phyloP scores from a whole-genome alignment of 768 basidiomycete species.

The Pleurotus pulmonarius region DNA sequence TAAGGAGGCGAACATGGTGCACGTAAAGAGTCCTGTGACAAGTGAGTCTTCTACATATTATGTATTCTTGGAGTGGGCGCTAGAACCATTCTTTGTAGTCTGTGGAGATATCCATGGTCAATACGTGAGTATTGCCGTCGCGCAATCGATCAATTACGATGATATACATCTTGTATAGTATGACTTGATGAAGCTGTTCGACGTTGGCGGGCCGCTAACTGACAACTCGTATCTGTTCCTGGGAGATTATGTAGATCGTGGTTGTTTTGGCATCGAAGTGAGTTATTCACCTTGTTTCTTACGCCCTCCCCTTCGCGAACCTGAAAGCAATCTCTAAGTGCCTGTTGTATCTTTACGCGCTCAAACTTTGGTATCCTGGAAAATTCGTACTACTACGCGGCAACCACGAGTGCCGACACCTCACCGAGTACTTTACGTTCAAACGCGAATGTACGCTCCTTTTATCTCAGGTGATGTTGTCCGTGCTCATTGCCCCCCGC shows the following conservation, averaged over 20 bases:
- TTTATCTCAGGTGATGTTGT: neutral
- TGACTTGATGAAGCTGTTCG: slow-evolving; percentile 97
- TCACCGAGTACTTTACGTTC: slow-evolving; percentile 98
- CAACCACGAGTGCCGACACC: slow-evolving; percentile 95
- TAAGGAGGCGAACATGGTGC: slow-evolving; percentile 81
- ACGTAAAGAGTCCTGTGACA: slow-evolving; percentile 86
- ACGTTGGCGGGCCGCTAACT: slow-evolving; percentile 81
- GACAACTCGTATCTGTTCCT: slow-evolving; percentile 91
- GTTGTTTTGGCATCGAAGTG: slow-evolving; percentile 78
- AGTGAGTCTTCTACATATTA: slow-evolving; percentile 48
- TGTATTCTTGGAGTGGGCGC: slow-evolving; percentile 2
- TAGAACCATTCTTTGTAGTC: slow-evolving; percentile 41
- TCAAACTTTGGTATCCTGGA: slow-evolving; percentile 88
- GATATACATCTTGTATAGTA: slow-evolving; percentile 49
- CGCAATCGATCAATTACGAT: neutral
- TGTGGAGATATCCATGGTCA: slow-evolving; percentile 98
- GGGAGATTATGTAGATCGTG: slow-evolving; percentile 97
- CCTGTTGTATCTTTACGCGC: slow-evolving; percentile 86
- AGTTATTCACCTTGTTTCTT: slow-evolving; percentile 8
- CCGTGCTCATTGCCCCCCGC: slow-evolving; percentile 5
- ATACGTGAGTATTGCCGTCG: slow-evolving; percentile 54
- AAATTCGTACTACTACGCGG: slow-evolving; percentile 84
- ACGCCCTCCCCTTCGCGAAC: neutral
- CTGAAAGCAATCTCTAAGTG: slow-evolving; percentile 44
- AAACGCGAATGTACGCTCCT: slow-evolving; percentile 82